Percentiles rank a stretch among this genome's conserved stretches.
phyloP scores from a whole-genome alignment of 2,329 filamentous ascomycete genomes.

The Sporothrix luriei region DNA sequence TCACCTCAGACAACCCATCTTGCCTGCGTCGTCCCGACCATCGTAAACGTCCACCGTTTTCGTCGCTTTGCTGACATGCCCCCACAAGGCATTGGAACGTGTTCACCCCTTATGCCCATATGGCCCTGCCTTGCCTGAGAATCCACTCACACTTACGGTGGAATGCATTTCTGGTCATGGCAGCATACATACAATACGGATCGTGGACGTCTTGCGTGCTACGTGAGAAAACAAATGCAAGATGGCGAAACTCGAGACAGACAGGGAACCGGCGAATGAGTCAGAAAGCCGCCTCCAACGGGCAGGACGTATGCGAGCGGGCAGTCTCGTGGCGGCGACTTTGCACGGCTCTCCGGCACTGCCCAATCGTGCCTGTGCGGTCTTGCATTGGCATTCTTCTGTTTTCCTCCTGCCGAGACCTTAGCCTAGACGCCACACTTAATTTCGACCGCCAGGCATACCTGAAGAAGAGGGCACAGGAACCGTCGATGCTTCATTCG shows the following conservation, averaged over 20 bases:
- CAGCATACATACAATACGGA: no score
- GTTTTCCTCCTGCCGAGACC: not conserved
- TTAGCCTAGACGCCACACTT: constrained; percentile 14
- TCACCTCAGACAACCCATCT: not conserved
- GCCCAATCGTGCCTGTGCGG: not conserved
- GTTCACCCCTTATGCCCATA: not conserved
- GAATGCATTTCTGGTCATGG: no score
- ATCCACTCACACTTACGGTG: not conserved
- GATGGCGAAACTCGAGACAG: not conserved
- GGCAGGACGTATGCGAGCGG: not conserved
- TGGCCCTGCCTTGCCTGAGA: not conserved
- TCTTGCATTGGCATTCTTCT: not conserved
- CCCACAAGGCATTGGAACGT: not conserved
- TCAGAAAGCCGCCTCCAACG: not conserved
- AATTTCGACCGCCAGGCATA: not conserved
- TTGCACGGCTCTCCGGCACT: not conserved
- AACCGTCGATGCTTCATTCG: not conserved
- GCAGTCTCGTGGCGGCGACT: not conserved
- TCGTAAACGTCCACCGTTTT: not conserved
- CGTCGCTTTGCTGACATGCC: not conserved
- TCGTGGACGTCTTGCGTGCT: not conserved
- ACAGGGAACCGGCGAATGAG: not conserved
- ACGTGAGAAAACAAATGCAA: constrained; percentile 3
- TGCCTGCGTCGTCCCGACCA: not conserved
- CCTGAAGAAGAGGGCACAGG: no score